A percentile compares a stretch with the other conserved stretches of the same genome.
These are phyloP conservation scores for Penicillium sp. DNA, from an alignment of 2,329 filamentous ascomycete species.

Conservation along the genomic window DNA sequence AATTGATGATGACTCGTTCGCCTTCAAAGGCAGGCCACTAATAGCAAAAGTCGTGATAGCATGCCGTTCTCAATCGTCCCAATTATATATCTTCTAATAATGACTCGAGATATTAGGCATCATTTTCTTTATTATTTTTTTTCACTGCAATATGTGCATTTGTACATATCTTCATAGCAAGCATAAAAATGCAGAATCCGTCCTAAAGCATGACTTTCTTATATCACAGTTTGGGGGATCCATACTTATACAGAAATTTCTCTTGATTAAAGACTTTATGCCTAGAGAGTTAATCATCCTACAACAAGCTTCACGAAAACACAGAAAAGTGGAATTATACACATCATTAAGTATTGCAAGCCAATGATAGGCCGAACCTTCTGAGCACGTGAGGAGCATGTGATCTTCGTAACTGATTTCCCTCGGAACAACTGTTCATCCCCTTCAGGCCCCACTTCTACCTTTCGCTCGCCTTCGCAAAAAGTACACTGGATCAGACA, in stretches of 20 bases:
- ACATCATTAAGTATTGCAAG: constrained; percentile 5
- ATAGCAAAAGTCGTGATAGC: background rate
- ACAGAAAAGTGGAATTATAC: background rate
- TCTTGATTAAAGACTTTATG: background rate
- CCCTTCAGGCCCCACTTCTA: constrained; percentile 4
- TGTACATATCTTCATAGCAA: background rate
- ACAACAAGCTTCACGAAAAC: background rate
- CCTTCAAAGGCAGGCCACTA: background rate
- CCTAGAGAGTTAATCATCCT: background rate
- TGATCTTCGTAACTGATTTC: background rate
- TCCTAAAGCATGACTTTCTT: background rate
- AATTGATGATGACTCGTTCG: background rate
- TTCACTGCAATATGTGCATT: background rate
- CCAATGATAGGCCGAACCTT: constrained; percentile 1
- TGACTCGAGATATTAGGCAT: background rate
- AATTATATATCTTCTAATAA: background rate
- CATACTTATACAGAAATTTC: background rate
- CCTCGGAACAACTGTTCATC: constrained; percentile 9
- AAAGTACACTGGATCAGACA: constrained; percentile 21
- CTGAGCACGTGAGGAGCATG: constrained; percentile 1
- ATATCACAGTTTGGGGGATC: too few species aligned
- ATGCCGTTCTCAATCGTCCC: background rate
- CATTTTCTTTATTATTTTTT: background rate
- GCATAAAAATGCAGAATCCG: background rate
- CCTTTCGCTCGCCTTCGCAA: constrained; percentile 13